Evolutionary conservation across 352 stramenopile genomes (phyloP).

Genomic region (Thraustotheca clavata): DNA sequence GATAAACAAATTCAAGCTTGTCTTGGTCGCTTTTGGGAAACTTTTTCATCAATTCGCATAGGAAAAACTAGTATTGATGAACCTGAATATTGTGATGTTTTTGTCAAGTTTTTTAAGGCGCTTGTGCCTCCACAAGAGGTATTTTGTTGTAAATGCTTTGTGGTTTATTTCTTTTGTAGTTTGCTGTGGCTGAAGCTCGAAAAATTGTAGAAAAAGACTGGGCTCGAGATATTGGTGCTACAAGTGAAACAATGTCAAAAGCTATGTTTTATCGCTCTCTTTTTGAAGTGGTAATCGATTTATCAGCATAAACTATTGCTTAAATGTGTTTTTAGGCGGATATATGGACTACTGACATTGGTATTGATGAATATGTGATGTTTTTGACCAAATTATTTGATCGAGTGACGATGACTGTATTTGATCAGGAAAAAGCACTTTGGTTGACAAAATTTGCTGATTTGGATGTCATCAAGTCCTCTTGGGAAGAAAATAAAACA

Average conservation of each 20-base stretch:
- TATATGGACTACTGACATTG: constrained; percentile 68
- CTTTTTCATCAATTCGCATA: constrained; percentile 46
- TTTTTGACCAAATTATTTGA: constrained; percentile 74
- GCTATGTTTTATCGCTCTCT: constrained; percentile 48
- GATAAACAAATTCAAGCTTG: constrained; percentile 36
- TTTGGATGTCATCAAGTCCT: constrained; percentile 58
- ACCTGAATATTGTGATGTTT: constrained; percentile 64
- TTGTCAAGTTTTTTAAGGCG: constrained; percentile 79
- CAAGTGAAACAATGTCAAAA: constrained; percentile 42
- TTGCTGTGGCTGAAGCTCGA: constrained; percentile 55
- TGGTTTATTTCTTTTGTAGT: constrained; percentile 23
- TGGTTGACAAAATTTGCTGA: constrained; percentile 69
- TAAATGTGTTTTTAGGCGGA: constrained; percentile 36
- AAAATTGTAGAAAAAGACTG: constrained; percentile 76
- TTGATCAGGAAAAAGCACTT: constrained; percentile 48
- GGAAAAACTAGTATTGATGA: constrained; percentile 36
- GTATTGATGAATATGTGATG: constrained; percentile 43
- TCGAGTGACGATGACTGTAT: constrained; percentile 66
- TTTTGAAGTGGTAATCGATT: constrained; percentile 54
- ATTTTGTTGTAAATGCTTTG: neutral
- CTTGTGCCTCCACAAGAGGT: constrained; percentile 52
- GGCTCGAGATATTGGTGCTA: constrained; percentile 40
- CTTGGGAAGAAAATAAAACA: constrained; percentile 13
- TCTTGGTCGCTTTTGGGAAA: constrained; percentile 64
- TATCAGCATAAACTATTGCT: neutral